Conservation (phyloP, 495 filamentous ascomycete species). For the Neurospora sp. region DNA sequence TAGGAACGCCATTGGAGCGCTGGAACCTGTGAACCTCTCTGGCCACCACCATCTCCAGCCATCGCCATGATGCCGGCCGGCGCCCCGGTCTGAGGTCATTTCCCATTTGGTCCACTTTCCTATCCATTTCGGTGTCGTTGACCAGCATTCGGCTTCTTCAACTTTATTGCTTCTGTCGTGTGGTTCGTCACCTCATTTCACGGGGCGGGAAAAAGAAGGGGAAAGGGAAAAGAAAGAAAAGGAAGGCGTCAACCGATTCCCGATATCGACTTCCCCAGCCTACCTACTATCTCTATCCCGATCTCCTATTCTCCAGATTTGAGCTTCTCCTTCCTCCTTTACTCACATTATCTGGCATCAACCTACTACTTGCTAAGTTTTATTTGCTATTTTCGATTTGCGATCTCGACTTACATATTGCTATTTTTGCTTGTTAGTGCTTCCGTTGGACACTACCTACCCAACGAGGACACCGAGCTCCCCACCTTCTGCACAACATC, state of each 20-base stretch:
- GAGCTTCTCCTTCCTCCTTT: neutral
- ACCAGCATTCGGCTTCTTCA: neutral
- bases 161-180: neutral
- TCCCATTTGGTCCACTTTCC: neutral
- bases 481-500: neutral
- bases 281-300: neutral
- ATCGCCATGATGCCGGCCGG: neutral
- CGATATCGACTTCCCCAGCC: neutral
- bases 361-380: neutral
- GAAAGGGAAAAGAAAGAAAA: neutral
- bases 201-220: neutral
- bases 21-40: neutral
- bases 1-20: neutral
- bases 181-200: neutral
- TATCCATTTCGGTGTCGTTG: neutral
- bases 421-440: neutral
- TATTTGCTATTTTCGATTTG: neutral
- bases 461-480: neutral
- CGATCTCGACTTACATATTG: neutral
- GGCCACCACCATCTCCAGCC: neutral
- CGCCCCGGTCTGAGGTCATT: neutral
- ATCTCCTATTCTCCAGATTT: neutral
- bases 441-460: neutral
- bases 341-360: neutral
- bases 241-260: neutral